Evolutionary conservation across 1,139 yeast species (phyloP).

Genomic region (Lodderomyces metapsilosis): DNA sequence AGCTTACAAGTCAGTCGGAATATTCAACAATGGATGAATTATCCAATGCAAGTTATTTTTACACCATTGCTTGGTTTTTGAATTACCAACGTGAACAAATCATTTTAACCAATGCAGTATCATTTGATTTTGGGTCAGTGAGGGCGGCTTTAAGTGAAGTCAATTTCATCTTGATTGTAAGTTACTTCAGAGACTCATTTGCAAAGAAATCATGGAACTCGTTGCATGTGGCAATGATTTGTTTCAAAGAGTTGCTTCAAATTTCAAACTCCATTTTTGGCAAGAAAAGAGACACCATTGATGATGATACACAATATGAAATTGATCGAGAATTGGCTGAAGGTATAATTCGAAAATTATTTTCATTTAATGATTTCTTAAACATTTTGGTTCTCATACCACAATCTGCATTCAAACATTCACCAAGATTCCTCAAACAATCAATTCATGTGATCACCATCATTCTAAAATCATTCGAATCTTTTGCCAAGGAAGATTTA

Average conservation of each 20-base stretch:
- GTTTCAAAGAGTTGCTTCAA: constrained; percentile 63
- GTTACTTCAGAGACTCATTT: constrained; percentile 53
- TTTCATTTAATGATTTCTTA: constrained; percentile 65
- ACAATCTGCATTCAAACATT: constrained; percentile 61
- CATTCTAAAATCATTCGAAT: constrained; percentile 65
- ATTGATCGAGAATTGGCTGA: constrained; percentile 48
- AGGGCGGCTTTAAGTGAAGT: constrained; percentile 68
- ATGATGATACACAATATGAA: constrained; percentile 51
- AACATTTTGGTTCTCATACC: constrained; percentile 61
- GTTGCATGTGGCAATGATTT: constrained; percentile 68
- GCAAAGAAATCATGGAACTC: constrained; percentile 54
- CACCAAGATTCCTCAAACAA: constrained; percentile 61
- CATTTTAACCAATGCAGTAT: constrained; percentile 19
- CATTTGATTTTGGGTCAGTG: constrained; percentile 56
- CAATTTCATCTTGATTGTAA: constrained; percentile 58
- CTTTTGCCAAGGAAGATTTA: constrained; percentile 61
- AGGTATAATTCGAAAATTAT: constrained; percentile 48
- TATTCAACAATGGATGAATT: constrained; percentile 31
- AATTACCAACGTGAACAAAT: constrained; percentile 32
- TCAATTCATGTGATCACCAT: constrained; percentile 68
- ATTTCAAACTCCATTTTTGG: constrained; percentile 52
- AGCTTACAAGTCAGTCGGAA: constrained; percentile 27
- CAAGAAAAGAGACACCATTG: constrained; percentile 36
- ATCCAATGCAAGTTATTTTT: constrained; percentile 51
- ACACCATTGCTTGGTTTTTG: constrained; percentile 71